A percentile compares a stretch with the other conserved stretches of the same genome.
These are phyloP conservation scores for Phytophthora hibernalis DNA, from an alignment of 352 stramenopile genomes.

Conservation along the genomic window DNA sequence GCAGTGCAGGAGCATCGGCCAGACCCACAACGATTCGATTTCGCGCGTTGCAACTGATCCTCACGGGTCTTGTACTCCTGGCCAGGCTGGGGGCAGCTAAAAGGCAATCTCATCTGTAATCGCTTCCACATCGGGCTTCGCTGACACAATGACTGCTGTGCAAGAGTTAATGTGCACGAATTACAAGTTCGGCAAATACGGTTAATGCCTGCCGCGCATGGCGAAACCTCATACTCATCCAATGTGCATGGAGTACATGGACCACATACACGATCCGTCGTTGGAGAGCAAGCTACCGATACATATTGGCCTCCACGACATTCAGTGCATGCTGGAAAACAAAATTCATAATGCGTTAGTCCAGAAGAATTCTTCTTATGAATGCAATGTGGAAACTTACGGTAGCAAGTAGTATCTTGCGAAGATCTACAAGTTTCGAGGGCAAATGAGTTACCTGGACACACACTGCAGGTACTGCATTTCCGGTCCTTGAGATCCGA, in stretches of 20 bases:
- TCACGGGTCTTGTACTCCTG: conserved; percentile 72
- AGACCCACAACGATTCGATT: conserved; percentile 78
- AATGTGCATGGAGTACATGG: conserved; percentile 70
- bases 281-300: conserved; percentile 53
- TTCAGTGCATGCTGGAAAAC: conserved; percentile 67
- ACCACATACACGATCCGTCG: conserved; percentile 61
- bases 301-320: conserved; percentile 63
- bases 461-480: conserved; percentile 64
- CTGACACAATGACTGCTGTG: conserved; percentile 62
- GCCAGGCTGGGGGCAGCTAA: conserved; percentile 63
- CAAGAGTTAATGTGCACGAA: conserved; percentile 69
- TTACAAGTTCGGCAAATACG: conserved; percentile 80
- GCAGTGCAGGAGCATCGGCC: conserved; percentile 75
- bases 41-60: conserved; percentile 60
- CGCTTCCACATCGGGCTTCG: conserved; percentile 68
- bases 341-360: conserved; percentile 7
- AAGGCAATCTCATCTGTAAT: conserved; percentile 68
- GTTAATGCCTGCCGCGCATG: conserved; percentile 58
- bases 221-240: conserved; percentile 75
- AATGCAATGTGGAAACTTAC: conserved; percentile 42
- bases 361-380: neutral
- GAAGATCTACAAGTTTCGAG: conserved; percentile 52
- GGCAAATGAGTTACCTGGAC: conserved; percentile 64
- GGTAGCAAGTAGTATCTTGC: conserved; percentile 73
- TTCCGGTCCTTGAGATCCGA: conserved; percentile 67